Evolutionary conservation across 2,329 filamentous ascomycete genomes (phyloP).

Genomic region (Emergomyces pasteurianus): DNA sequence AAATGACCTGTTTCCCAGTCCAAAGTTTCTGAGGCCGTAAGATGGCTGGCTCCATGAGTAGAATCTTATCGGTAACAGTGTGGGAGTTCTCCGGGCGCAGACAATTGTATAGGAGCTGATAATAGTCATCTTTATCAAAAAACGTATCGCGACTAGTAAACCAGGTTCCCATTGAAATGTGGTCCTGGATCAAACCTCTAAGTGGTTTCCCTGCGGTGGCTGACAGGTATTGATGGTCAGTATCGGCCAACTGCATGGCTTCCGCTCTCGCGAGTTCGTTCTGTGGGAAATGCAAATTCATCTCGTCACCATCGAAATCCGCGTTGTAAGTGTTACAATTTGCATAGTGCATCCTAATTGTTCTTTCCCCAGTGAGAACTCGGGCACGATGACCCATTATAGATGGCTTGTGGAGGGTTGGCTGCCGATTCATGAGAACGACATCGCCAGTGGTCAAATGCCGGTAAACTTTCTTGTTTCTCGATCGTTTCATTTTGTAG

Average conservation of each 20-base stretch:
- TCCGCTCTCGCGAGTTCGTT: constrained; percentile 91
- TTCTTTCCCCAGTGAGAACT: constrained; percentile 87
- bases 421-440: constrained; percentile 97
- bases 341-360: constrained; percentile 98
- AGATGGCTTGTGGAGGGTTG: constrained; percentile 93
- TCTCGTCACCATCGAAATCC: constrained; percentile 98
- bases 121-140: constrained; percentile 77
- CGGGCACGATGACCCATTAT: constrained; percentile 97
- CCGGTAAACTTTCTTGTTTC: constrained; percentile 91
- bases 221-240: constrained; percentile 93
- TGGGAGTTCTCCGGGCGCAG: constrained; percentile 83
- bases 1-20: constrained; percentile 95
- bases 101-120: constrained; percentile 85
- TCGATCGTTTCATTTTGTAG: constrained; percentile 58
- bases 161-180: constrained; percentile 86
- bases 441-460: constrained; percentile 95
- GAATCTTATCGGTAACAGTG: constrained; percentile 68
- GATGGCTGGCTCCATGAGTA: constrained; percentile 68
- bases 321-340: constrained; percentile 99
- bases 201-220: constrained; percentile 88
- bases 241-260: constrained; percentile 85
- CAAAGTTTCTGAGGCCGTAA: constrained; percentile 70
- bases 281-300: constrained; percentile 99
- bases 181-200: constrained; percentile 94
- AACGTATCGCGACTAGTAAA: constrained; percentile 87